Evolutionary conservation across 2,329 filamentous ascomycete species (phyloP).

Genomic region (Curvularia sp.): DNA sequence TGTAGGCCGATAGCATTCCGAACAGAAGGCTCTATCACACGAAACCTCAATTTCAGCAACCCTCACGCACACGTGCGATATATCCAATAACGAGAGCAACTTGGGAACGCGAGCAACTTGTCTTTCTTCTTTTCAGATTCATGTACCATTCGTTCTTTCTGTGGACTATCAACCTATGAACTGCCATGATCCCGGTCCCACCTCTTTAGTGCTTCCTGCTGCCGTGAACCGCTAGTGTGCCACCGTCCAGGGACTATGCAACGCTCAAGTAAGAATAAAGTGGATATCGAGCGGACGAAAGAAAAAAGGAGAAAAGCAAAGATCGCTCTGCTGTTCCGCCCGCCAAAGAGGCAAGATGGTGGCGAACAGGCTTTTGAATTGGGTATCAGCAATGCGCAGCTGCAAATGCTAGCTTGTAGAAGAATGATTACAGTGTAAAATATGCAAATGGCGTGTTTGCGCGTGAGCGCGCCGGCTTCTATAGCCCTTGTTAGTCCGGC

Average conservation of each 20-base stretch:
- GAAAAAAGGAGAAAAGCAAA: constrained; percentile 7
- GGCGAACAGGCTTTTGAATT: constrained; percentile 12
- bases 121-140: neutral
- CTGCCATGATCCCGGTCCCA: neutral
- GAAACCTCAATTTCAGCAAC: neutral
- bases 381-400: constrained; percentile 27
- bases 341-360: constrained; percentile 5
- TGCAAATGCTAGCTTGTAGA: constrained; percentile 6
- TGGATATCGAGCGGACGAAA: constrained; percentile 2
- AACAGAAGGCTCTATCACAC: too few species aligned
- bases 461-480: constrained; percentile 27
- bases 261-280: constrained; percentile 1
- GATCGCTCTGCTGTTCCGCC: neutral
- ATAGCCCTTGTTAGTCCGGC: constrained; percentile 14
- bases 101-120: neutral
- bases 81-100: neutral
- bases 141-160: constrained; percentile 9
- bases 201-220: neutral
- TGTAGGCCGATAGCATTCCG: neutral
- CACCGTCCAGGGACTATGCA: neutral
- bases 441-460: constrained; percentile 15
- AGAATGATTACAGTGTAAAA: constrained; percentile 24
- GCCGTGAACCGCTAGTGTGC: neutral
- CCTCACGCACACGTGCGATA: neutral
- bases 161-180: constrained; percentile 12